These are phyloP conservation scores for Plasmodium fragile DNA, from an alignment of 169 alveolate genomes.

Conservation along the genomic window DNA sequence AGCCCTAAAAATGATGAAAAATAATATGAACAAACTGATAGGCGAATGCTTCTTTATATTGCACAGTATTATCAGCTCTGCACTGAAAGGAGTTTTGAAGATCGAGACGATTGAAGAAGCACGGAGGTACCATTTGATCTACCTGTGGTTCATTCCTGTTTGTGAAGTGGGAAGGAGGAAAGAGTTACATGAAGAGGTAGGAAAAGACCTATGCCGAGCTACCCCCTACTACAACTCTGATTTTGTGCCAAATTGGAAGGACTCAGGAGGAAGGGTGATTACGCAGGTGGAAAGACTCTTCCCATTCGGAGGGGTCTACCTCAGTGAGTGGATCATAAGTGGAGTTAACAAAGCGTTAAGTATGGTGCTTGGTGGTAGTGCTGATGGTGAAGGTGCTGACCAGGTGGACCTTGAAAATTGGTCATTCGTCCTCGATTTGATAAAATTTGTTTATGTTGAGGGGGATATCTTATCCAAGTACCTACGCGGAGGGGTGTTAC, in stretches of 20 bases:
- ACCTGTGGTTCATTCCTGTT: constrained; percentile 53
- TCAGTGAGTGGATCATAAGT: constrained; percentile 56
- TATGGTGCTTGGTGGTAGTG: background rate
- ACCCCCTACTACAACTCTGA: background rate
- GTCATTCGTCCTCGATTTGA: constrained; percentile 37
- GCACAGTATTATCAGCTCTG: constrained; percentile 25
- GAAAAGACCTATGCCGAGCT: background rate
- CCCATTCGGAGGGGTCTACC: constrained; percentile 9
- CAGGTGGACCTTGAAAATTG: constrained; percentile 29
- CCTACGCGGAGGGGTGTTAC: background rate
- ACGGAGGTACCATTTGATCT: constrained; percentile 13
- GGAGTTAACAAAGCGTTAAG: constrained; percentile 11
- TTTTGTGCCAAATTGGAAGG: background rate
- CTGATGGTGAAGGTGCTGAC: background rate
- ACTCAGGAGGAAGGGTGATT: background rate
- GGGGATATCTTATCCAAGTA: constrained; percentile 14
- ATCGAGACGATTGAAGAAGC: constrained; percentile 25
- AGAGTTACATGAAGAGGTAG: background rate
- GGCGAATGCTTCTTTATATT: constrained; percentile 40
- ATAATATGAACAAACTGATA: constrained; percentile 15
- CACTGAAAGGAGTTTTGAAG: constrained; percentile 12
- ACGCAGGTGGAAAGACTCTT: background rate
- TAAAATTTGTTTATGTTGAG: constrained; percentile 26
- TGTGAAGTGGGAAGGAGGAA: background rate
- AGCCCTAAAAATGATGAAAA: constrained; percentile 11